Evolutionary conservation across 1,139 yeast genomes (phyloP).

Genomic region (Barnettozyma hawaiiensis): DNA sequence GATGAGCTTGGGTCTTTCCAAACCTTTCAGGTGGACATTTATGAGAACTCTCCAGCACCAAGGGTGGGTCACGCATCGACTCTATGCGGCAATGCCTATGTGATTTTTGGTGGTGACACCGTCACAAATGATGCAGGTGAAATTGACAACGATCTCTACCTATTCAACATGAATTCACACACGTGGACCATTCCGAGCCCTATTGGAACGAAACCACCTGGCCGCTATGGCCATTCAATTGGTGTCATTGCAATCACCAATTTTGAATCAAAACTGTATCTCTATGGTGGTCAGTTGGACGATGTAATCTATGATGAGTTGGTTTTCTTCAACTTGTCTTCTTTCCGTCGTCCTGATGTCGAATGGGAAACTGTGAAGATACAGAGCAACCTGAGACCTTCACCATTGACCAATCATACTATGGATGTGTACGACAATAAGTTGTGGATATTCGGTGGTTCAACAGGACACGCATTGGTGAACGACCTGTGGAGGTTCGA

Average conservation of each 20-base stretch:
- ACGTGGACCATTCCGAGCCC: slow-evolving; percentile 91
- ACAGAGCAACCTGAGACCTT: slow-evolving; percentile 53
- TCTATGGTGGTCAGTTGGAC: slow-evolving; percentile 95
- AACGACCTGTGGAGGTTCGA: slow-evolving; percentile 84
- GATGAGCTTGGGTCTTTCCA: slow-evolving; percentile 29
- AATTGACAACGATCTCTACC: slow-evolving; percentile 82
- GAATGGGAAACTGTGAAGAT: slow-evolving; percentile 77
- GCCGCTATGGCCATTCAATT: slow-evolving; percentile 90
- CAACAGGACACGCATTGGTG: slow-evolving; percentile 68
- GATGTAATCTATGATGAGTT: slow-evolving; percentile 81
- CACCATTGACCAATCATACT: slow-evolving; percentile 88
- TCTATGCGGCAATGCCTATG: slow-evolving; percentile 90
- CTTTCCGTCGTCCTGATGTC: slow-evolving; percentile 79
- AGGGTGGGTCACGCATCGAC: slow-evolving; percentile 95
- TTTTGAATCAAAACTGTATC: slow-evolving; percentile 66
- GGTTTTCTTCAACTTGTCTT: slow-evolving; percentile 79
- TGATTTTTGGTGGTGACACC: slow-evolving; percentile 95
- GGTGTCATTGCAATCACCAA: slow-evolving; percentile 55
- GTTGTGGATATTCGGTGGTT: slow-evolving; percentile 91
- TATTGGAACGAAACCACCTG: slow-evolving; percentile 76
- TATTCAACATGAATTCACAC: slow-evolving; percentile 82
- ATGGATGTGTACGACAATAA: slow-evolving; percentile 77
- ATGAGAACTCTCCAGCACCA: slow-evolving; percentile 81
- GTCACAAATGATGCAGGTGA: slow-evolving; percentile 69
- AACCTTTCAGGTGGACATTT: slow-evolving; percentile 51